These are phyloP conservation scores for Fomitopsis palustris DNA, from an alignment of 1,284 basidiomycete species.

Conservation along the genomic window DNA sequence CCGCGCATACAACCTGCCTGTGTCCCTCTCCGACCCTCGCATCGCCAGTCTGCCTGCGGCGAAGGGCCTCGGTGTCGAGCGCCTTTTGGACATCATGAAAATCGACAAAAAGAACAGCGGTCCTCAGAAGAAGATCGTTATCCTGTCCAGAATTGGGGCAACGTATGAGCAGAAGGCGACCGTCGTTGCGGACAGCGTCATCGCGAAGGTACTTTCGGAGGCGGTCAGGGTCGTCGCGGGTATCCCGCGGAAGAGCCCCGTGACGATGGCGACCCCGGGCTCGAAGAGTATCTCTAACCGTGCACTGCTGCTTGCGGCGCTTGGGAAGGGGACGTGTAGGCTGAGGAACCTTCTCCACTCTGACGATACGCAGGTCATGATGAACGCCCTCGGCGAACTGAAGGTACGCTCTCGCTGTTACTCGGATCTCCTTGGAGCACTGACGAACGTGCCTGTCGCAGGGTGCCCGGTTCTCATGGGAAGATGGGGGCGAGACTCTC, in stretches of 20 bases:
- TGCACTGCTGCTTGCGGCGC: conserved; percentile 90
- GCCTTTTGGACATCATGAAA: conserved; percentile 87
- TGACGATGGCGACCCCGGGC: conserved; percentile 90
- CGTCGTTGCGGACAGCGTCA: conserved; percentile 77
- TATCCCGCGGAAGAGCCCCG: conserved; percentile 59
- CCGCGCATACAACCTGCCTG: conserved; percentile 85
- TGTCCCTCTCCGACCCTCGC: conserved; percentile 74
- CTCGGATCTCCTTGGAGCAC: background rate
- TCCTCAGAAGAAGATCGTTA: conserved; percentile 88
- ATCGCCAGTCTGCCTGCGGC: conserved; percentile 72
- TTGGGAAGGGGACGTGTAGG: conserved; percentile 85
- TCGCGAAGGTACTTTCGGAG: conserved; percentile 78
- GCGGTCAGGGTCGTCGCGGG: conserved; percentile 74
- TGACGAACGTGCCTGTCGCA: conserved; percentile 25
- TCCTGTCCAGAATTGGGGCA: conserved; percentile 87
- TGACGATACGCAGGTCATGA: conserved; percentile 99
- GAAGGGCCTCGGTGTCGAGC: conserved; percentile 73
- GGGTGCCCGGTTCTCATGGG: conserved; percentile 90
- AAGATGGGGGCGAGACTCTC: conserved; percentile 91
- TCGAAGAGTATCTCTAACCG: conserved; percentile 98
- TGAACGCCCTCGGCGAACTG: conserved; percentile 87
- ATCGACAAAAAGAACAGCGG: conserved; percentile 99
- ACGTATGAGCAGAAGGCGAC: conserved; percentile 93
- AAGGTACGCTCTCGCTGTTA: conserved; percentile 48
- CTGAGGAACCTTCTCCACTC: conserved; percentile 93